These are phyloP conservation scores for Thymus quinquecostatus DNA, from an alignment of 257 asterid species.

Conservation along the genomic window DNA sequence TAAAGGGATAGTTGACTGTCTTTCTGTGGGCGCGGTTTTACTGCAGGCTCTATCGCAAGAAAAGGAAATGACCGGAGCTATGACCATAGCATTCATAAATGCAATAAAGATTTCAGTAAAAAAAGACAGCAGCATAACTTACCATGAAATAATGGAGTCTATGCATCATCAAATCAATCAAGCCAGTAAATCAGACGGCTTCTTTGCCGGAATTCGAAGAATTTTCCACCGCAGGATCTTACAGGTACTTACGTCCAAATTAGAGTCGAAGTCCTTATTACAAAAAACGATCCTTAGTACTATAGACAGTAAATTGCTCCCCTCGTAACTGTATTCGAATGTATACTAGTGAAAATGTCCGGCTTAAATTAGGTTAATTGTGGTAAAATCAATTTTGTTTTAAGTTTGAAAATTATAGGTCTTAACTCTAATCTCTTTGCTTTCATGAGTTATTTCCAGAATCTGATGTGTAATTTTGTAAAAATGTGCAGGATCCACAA, in stretches of 20 bases:
- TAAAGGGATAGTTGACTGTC: too few species aligned
- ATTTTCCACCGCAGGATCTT: constrained; percentile 52
- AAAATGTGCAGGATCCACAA: constrained; percentile 55
- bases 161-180: constrained; percentile 48
- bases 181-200: constrained; percentile 41
- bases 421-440: too few species aligned
- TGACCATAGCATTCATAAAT: constrained; percentile 61
- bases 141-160: constrained; percentile 44
- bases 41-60: constrained; percentile 55
- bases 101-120: constrained; percentile 44
- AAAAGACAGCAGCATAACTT: constrained; percentile 40
- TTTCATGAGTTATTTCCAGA: too few species aligned
- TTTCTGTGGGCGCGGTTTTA: too few species aligned
- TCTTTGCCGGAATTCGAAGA: constrained; percentile 41
- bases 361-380: too few species aligned
- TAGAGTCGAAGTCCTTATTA: too few species aligned
- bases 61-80: constrained; percentile 59
- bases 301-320: too few species aligned
- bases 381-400: too few species aligned
- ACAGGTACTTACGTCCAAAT: constrained; percentile 48
- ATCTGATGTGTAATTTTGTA: background rate
- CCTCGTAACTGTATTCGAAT: too few species aligned
- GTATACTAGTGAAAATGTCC: too few species aligned
- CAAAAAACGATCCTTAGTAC: too few species aligned
- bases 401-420: too few species aligned